Evolutionary conservation across 73 alveolate species (phyloP), one percentile per base, ranked within the genome.

Genomic region (Paramecium sexaurelia): DNA sequence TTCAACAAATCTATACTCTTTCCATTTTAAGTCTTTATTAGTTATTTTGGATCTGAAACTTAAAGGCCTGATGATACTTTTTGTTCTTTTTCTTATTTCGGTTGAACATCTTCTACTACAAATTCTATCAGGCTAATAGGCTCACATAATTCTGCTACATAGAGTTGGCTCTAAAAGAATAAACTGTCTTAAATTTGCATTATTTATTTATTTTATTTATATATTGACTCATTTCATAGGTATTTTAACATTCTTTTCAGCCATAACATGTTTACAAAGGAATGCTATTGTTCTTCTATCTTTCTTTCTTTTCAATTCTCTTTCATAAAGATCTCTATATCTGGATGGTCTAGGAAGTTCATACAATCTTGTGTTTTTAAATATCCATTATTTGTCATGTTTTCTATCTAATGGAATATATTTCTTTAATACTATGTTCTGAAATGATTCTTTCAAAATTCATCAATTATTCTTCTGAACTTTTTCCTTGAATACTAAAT

Each of bases 181-280:
- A 71, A 40, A 20, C 66, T 37, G 27, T 32, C 43, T 45, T 10
- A 1, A 9, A 10, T 22, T 61, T 61, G 6, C 43, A 61, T 29
- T 0, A 29, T 13, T 22, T 61, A 61, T 61, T 61, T 26, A 61
- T 61, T 26, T 26, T 61, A 61, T 51, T 51, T 51, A 51, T 51
- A 51, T 22, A 61, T 61, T 0, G 26, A 40, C 86, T 71, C 57
- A 71, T 35, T 37, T 71, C 86, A 71, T 71, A 71, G 86, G 57
- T 35, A 71, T 71, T 37, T 71, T 71, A 32, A 71, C 56, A 71
- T 36, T 37, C 56, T 71, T 71, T 37, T 71, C 86, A 19, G 86
- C 61, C 86, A 71, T 71, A 33, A 71, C 86, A 71, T 71, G 29
- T 40, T 71, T 71, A 32, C 86, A 32, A 13, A 71, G 29, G 32